Evolutionary conservation across 2,329 filamentous ascomycete genomes (phyloP).

Genomic region (Calonectria pauciramosa): DNA sequence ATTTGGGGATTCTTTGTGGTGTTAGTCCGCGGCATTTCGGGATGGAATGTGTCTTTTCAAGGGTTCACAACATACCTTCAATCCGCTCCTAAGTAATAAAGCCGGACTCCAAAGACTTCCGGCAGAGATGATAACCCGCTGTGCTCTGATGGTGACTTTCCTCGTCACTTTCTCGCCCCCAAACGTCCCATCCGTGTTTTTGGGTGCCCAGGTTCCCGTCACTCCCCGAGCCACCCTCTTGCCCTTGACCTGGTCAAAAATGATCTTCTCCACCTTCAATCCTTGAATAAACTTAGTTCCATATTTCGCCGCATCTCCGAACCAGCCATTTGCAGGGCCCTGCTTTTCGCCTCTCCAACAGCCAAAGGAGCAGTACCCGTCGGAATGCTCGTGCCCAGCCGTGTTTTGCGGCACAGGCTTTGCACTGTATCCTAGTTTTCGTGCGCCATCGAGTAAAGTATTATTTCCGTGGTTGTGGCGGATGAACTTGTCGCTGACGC

Average conservation of each 20-base stretch:
- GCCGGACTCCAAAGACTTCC: conserved; percentile 7
- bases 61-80: background rate
- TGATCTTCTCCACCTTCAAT: conserved; percentile 74
- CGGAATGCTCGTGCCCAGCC: conserved; percentile 74
- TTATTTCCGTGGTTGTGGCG: conserved; percentile 77
- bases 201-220: conserved; percentile 76
- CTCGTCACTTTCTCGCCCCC: background rate
- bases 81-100: conserved; percentile 5
- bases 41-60: background rate
- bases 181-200: background rate
- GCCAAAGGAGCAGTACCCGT: conserved; percentile 68
- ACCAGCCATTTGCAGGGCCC: conserved; percentile 78
- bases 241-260: conserved; percentile 68
- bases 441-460: conserved; percentile 77
- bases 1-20: conserved; percentile 16
- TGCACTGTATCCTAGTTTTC: conserved; percentile 76
- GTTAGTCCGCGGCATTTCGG: background rate
- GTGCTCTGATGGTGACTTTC: conserved; percentile 12
- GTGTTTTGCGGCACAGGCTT: conserved; percentile 82
- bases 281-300: conserved; percentile 84
- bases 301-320: conserved; percentile 79
- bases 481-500: conserved; percentile 72
- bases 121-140: conserved; percentile 16
- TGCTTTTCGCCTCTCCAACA: conserved; percentile 77
- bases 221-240: conserved; percentile 74